Conservation (phyloP, 2,329 filamentous ascomycete species). For the Diplodia seriata region DNA sequence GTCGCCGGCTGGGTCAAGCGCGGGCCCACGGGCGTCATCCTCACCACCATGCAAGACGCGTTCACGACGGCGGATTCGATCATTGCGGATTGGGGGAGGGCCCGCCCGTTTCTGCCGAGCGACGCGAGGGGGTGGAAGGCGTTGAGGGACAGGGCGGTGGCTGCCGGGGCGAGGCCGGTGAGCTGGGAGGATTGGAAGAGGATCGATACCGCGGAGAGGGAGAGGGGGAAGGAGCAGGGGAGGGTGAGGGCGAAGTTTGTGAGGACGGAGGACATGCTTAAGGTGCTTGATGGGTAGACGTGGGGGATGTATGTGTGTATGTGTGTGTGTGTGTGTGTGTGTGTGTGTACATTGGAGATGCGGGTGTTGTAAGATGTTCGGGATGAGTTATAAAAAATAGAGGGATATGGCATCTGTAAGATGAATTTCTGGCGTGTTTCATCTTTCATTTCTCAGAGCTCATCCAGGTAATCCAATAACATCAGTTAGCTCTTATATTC, state of each 20-base stretch:
- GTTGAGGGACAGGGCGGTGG: slow-evolving; percentile 66
- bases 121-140: slow-evolving; percentile 73
- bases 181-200: slow-evolving; percentile 85
- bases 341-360: not conserved
- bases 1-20: slow-evolving; percentile 97
- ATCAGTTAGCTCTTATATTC: too few species aligned
- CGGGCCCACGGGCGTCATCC: slow-evolving; percentile 93
- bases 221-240: slow-evolving; percentile 68
- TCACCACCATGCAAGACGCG: slow-evolving; percentile 93
- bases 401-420: not conserved
- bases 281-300: slow-evolving; percentile 46
- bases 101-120: too few species aligned
- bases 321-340: too few species aligned
- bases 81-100: slow-evolving; percentile 71
- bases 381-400: not conserved
- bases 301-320: not conserved
- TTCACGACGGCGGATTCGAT: slow-evolving; percentile 89
- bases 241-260: slow-evolving; percentile 78
- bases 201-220: slow-evolving; percentile 80
- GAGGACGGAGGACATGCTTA: slow-evolving; percentile 65
- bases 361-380: not conserved
- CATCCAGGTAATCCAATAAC: too few species aligned
- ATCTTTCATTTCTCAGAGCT: too few species aligned
- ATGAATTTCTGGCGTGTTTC: too few species aligned
- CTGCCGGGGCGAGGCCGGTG: slow-evolving; percentile 66